Conservation (phyloP, 768 basidiomycete species). For the Clavulina sp. region DNA sequence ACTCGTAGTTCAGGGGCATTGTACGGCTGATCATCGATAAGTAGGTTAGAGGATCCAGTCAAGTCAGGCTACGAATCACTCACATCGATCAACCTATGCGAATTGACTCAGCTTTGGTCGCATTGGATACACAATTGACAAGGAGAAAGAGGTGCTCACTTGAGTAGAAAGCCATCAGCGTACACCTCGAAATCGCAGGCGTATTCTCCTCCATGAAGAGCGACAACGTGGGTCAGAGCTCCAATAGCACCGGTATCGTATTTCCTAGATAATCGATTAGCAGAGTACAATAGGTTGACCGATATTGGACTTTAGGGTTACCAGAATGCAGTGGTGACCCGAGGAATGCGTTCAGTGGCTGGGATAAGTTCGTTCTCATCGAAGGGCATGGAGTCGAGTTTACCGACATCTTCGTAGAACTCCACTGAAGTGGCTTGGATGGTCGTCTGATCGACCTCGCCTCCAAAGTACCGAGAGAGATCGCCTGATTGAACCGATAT, state of each 20-base stretch:
- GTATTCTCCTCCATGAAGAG: conserved; percentile 83
- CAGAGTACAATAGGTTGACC: not conserved
- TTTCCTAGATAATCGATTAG: conserved; percentile 28
- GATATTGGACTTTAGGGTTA: conserved; percentile 7
- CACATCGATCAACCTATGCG: not conserved
- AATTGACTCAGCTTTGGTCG: not conserved
- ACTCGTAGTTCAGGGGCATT: not conserved
- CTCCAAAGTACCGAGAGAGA: conserved; percentile 91
- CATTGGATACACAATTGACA: conserved; percentile 13
- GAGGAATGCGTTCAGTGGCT: conserved; percentile 84
- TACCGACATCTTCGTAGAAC: conserved; percentile 78
- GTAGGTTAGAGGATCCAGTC: not conserved
- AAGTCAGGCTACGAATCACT: no score
- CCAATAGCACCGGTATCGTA: conserved; percentile 92
- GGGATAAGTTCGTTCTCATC: conserved; percentile 74
- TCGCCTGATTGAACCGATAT: conserved; percentile 24
- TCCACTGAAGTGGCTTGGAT: conserved; percentile 79
- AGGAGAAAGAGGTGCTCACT: conserved; percentile 28
- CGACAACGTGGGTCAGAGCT: conserved; percentile 73
- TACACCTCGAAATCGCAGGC: conserved; percentile 89
- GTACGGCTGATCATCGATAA: not conserved
- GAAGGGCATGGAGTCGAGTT: conserved; percentile 58
- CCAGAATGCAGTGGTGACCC: conserved; percentile 87
- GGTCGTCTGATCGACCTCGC: conserved; percentile 71
- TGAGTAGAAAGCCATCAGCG: conserved; percentile 87